These are phyloP conservation scores for Aspergillus conjunctus DNA, from an alignment of 495 filamentous ascomycete species.

Conservation along the genomic window DNA sequence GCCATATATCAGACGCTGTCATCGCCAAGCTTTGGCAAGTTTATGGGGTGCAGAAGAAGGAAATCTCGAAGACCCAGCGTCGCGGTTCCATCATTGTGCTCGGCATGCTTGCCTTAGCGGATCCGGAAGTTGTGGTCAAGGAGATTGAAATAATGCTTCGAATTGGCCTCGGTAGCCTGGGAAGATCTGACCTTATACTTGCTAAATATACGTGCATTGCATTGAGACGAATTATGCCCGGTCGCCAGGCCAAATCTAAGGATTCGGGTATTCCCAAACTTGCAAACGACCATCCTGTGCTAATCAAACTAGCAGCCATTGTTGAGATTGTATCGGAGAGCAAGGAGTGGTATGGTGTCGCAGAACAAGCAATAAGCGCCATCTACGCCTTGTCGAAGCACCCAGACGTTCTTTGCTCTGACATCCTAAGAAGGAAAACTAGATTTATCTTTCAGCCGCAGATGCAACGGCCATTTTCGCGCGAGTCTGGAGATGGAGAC, in stretches of 20 bases:
- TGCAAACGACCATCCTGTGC: slow-evolving; percentile 86
- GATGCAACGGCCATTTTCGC: slow-evolving; percentile 37
- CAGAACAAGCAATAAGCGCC: slow-evolving; percentile 93
- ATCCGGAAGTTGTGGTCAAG: slow-evolving; percentile 86
- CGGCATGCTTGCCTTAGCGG: slow-evolving; percentile 93
- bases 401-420: slow-evolving; percentile 90
- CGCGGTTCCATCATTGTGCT: slow-evolving; percentile 94
- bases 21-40: slow-evolving; percentile 95
- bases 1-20: slow-evolving; percentile 81
- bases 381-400: slow-evolving; percentile 96
- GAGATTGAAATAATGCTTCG: slow-evolving; percentile 93
- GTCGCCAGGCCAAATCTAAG: slow-evolving; percentile 69
- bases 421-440: slow-evolving; percentile 86
- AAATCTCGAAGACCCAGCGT: slow-evolving; percentile 90
- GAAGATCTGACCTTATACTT: slow-evolving; percentile 78
- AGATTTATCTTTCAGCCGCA: slow-evolving; percentile 70
- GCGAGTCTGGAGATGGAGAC: slow-evolving; percentile 34
- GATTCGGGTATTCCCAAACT: slow-evolving; percentile 76
- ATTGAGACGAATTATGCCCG: slow-evolving; percentile 84
- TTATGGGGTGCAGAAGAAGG: slow-evolving; percentile 88
- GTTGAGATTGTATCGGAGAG: slow-evolving; percentile 81
- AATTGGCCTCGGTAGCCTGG: slow-evolving; percentile 81
- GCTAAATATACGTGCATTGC: slow-evolving; percentile 96
- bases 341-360: slow-evolving; percentile 97
- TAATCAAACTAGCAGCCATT: slow-evolving; percentile 78